A percentile compares a stretch with the other conserved stretches of the same genome.
Conservation (phyloP, 129 eudicot species). For the Kitagawia praeruptora region DNA sequence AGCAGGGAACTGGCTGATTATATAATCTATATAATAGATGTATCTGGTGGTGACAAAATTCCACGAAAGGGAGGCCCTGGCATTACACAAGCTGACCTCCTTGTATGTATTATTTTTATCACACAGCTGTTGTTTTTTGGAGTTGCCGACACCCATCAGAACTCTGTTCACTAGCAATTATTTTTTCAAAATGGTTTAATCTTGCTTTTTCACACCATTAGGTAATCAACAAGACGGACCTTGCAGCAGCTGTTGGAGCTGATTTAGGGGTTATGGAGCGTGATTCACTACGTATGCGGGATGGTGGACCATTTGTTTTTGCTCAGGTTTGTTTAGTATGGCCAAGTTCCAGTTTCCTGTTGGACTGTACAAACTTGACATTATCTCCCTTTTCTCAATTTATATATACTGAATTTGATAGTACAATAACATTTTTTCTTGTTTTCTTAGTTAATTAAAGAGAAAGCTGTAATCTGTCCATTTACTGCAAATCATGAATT, state of each 20-base stretch:
- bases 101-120: constrained; percentile 31
- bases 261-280: constrained; percentile 90
- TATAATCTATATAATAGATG: constrained; percentile 90
- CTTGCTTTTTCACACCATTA: constrained; percentile 16
- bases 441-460: neutral
- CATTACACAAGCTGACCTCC: constrained; percentile 98
- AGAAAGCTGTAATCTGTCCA: neutral
- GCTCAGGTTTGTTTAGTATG: constrained; percentile 57
- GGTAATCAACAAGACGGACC: constrained; percentile 95
- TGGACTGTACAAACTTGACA: neutral
- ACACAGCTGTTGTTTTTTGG: neutral
- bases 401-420: neutral
- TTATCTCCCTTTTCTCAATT: neutral
- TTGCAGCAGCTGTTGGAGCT: constrained; percentile 94
- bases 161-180: neutral
- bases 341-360: neutral
- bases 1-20: constrained; percentile 97
- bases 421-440: neutral
- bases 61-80: constrained; percentile 99
- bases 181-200: neutral
- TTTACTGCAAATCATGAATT: neutral
- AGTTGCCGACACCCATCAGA: neutral
- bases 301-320: constrained; percentile 97
- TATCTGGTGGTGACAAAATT: constrained; percentile 93
- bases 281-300: constrained; percentile 90